Conservation (phyloP, 495 filamentous ascomycete species). For the Sphaerosporella brunnea region DNA sequence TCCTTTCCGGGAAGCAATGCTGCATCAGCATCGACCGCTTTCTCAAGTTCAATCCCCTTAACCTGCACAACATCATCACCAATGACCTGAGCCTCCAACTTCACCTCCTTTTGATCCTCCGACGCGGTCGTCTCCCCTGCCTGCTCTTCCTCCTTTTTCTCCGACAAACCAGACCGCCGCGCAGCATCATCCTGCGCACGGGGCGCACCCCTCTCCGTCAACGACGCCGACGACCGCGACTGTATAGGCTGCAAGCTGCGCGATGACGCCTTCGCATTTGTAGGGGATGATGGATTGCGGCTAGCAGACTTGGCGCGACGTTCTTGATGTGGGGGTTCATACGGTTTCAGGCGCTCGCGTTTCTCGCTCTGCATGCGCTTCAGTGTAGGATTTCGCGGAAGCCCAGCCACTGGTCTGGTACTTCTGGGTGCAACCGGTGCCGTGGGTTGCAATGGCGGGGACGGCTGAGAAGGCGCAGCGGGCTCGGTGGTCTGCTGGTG, state of each 20-base stretch:
- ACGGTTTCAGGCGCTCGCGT: conserved; percentile 50
- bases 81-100: too few relatives aligned
- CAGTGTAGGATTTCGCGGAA: conserved; percentile 59
- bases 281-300: neutral
- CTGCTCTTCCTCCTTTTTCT: too few relatives aligned
- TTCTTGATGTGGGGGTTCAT: conserved; percentile 37
- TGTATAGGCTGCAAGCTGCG: conserved; percentile 10
- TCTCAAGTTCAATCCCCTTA: neutral
- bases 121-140: conserved; percentile 1
- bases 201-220: neutral
- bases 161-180: too few relatives aligned
- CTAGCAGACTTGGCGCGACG: conserved; percentile 58
- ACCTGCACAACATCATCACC: too few relatives aligned
- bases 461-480: too few relatives aligned
- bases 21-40: neutral
- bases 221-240: neutral
- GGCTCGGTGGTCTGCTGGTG: conserved; percentile 1
- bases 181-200: neutral
- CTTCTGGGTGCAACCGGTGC: neutral
- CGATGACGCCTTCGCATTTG: conserved; percentile 3
- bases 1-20: neutral
- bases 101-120: neutral
- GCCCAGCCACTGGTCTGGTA: conserved; percentile 37
- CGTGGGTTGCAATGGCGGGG: too few relatives aligned
- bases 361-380: conserved; percentile 65